These are phyloP conservation scores for Agrostemma githago DNA, from an alignment of 148 eudicot species.

Conservation along the genomic window DNA sequence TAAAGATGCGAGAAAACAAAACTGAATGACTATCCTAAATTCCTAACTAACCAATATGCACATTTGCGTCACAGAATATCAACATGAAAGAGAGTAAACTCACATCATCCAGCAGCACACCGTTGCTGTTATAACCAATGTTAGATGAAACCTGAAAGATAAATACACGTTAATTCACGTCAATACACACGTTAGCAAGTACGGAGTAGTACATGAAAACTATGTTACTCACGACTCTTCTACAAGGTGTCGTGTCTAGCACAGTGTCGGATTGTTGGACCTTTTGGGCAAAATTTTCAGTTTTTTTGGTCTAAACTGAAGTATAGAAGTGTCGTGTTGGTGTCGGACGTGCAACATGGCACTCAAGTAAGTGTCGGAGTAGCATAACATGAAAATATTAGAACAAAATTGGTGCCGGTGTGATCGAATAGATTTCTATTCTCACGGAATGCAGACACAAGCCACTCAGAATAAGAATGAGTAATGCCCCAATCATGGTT, in stretches of 20 bases:
- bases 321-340: no score
- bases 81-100: constrained; percentile 28
- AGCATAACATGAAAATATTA: background rate
- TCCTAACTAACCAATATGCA: background rate
- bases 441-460: background rate
- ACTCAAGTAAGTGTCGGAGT: no score
- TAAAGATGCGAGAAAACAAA: background rate
- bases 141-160: constrained; percentile 74
- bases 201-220: background rate
- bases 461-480: background rate
- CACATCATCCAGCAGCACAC: constrained; percentile 99
- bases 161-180: constrained; percentile 12
- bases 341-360: no score
- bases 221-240: no score
- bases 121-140: constrained; percentile 75
- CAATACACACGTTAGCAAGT: background rate
- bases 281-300: no score
- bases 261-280: no score
- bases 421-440: background rate
- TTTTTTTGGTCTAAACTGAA: no score
- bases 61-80: background rate
- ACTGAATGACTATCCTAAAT: background rate
- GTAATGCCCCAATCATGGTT: background rate
- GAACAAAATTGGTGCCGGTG: background rate
- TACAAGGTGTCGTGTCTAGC: no score